Base-by-base conservation (phyloP, 2,329 filamentous ascomycete species). In the Claviceps monticola region DNA sequence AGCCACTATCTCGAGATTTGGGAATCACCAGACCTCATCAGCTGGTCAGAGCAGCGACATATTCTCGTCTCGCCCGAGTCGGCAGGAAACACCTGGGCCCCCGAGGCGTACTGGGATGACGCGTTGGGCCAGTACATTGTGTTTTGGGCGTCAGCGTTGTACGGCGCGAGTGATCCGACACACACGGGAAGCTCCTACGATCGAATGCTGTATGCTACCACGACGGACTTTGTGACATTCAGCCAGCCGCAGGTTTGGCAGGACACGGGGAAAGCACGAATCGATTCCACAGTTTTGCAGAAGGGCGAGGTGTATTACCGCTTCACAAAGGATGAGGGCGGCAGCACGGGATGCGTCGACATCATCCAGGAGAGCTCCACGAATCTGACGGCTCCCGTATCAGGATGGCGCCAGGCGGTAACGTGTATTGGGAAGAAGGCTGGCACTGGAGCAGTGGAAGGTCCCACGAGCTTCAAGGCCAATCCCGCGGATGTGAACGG, bases 281-380 rank as follows among this genome's bases (percentile, higher is more conserved):
- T 49, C 17, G 48, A 49, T 17, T 43, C 48, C 26, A 49, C 48
- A 5, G 14, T 49, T 16, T n/a, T 43, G 9, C 23, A 49, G 38
- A n/a, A 43, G 2, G 38, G 39, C 16, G 26, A 43, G 16, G 39
- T 43, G 17, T 49, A 49, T 39, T 43, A 49, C 26, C 48, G 48
- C 26, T 49, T 49, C 23, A 49, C 48, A 41, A 49, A 49, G 38
- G 48, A 49, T 26, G 48, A 49, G 26, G 48, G 21, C 38, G 13
- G 14, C n/a, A 43, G 26, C 26, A 49, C 38, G 9, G 48, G 48
- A 34, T 49, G 48, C 26, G 16, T 26, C 2, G 48, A 49, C 23
- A 43, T 49, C 38, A 29, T 49, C 9, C 9, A 43, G 39, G 48
- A 49, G 14, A 43, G 48, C 23, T 49, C 48, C 38, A 49, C 14